Base-by-base conservation (phyloP, 2,329 filamentous ascomycete genomes). In the Anthostomella pinea region DNA sequence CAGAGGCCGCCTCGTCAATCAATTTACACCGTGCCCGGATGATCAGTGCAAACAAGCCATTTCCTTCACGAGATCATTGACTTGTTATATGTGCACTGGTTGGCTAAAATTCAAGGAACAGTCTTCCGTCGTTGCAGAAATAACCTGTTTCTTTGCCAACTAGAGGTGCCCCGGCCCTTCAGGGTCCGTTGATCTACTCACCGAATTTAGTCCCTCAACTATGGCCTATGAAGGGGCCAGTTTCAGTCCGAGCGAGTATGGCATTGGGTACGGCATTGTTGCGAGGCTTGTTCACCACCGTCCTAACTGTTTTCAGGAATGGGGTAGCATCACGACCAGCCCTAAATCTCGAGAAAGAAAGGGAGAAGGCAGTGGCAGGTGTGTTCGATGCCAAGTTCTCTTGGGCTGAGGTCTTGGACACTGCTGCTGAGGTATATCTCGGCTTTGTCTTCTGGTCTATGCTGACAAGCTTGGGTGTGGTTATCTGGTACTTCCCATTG, bases 391-490 rank as follows among this genome's bases (percentile, higher is more conserved):
- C 79, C 25, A 75, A 73, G 9, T 95, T 95, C 62, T 83, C 82
- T 33, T 86, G 82, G 78, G 59, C 71, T 27, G 83, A 84, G 51
- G 73, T 86, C 34, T 65, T 96, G 34, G 88, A 97, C 62, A 86
- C 88, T 8, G 77, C 77, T 16, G 88, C 91, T 23, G 87, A 96
- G 67, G 77, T 95, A 34, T 97, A 96, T 65, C 88, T 90, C 64
- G 93, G 91, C 41, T 97, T 91, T 59, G 80, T 93, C 38, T 97
- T 97, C 66, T 98, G 93, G 93, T 89, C 90, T 8, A 85, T 91
- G 58, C 70, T 96, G 48, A 98, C 93, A 40, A 88, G 88, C 43
- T 72, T 98, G 34, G 90, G 88, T 17, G 72, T 98, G 28, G 73
- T 87, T 26, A 85, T 98, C 28, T 98, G 93, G 93, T 98, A 94